Base-by-base conservation (phyloP, 176 grass and related monocot genomes). In the Cocos nucifera region DNA sequence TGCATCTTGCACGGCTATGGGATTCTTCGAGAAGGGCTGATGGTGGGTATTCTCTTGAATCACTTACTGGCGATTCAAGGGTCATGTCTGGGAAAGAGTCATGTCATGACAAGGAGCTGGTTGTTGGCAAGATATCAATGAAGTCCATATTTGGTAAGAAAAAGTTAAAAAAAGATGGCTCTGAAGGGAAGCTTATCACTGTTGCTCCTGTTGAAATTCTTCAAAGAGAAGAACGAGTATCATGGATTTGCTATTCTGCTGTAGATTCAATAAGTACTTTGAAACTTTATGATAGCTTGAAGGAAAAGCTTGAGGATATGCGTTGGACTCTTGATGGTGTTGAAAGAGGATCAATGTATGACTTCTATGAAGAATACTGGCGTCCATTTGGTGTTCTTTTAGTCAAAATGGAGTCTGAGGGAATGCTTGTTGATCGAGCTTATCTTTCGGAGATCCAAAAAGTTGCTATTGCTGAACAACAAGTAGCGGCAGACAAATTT, bases 11-110 rank as follows among this genome's bases (percentile, higher is more conserved):
- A 71, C 70, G 93, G 26, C 83, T 97, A 75, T 97, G 83, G 73
- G 84, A 97, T 50, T 97, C 87, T 30, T 91, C 87, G 16, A 90
- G 87, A 57, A 91, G 64, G 71, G 22, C 18, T 9, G 79, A 91
- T 61, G 93, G 93, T 24, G 93, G 93, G 51, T 97, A 97, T 88
- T 97, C 93, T 63, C 93, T 91, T 66, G 93, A 97, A 78, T 87
- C 84, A 73, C 93, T 97, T 64, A 88, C 83, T 71, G 85, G 80
- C 44, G 82, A 91, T 71, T 62, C 70, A 56, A 82, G 83, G 32
- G 73, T 97, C 69, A 97, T 97, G 93, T 72, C 76, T 73, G 53
- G 10, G 26, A 29, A 18, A 6, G 19, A 55, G 55, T 66, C 61
- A 63, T 50, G 27, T 14, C 10, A 44, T 50, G 86, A 77, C 69